Conservation (phyloP, 2,329 filamentous ascomycete species). For the Beauveria bassiana region DNA sequence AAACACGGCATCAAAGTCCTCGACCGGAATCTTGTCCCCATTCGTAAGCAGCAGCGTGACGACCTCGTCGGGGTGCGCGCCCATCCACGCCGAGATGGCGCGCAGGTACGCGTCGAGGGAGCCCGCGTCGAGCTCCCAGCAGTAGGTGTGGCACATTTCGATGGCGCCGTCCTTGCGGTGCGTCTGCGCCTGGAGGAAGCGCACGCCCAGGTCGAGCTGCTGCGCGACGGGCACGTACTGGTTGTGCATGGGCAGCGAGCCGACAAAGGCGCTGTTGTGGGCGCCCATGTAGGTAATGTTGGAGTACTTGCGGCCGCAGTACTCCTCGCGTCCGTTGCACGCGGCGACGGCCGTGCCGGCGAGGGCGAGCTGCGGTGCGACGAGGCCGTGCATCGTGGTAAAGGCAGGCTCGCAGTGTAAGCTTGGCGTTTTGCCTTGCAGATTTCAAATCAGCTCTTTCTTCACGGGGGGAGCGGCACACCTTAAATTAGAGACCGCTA, state of each 20-base stretch:
- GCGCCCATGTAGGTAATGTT: conserved; percentile 55
- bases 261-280: conserved; percentile 59
- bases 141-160: conserved; percentile 58
- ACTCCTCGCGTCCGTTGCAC: conserved; percentile 52
- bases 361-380: background rate
- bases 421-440: background rate
- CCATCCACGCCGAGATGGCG: conserved; percentile 53
- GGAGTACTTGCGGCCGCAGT: conserved; percentile 51
- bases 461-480: background rate
- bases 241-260: conserved; percentile 45
- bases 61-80: conserved; percentile 50
- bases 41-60: conserved; percentile 58
- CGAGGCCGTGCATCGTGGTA: background rate
- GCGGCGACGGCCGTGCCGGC: conserved; percentile 14
- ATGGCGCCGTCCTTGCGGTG: conserved; percentile 45
- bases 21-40: conserved; percentile 46
- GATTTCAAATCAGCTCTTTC: background rate
- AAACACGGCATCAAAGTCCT: conserved; percentile 48
- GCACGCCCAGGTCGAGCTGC: conserved; percentile 54
- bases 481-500: too few relatives aligned
- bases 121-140: conserved; percentile 51
- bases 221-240: conserved; percentile 50
- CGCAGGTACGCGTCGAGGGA: conserved; percentile 46
- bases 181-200: conserved; percentile 58
- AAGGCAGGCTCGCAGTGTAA: too few relatives aligned